phyloP scores from a whole-genome alignment of 176 grass and related monocot species.

The Raddia guianensis region DNA sequence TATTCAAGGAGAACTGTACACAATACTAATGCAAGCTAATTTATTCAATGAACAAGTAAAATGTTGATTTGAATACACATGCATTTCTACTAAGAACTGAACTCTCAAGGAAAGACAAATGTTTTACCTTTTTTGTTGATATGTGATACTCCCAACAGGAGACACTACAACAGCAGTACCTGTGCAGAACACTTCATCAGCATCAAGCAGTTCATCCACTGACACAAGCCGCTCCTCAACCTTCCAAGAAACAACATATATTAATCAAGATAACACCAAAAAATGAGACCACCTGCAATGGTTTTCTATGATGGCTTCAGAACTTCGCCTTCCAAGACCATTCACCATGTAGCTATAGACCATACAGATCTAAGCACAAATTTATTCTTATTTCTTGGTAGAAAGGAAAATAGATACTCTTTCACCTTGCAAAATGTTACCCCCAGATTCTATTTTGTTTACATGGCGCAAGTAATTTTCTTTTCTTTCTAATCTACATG shows the following conservation, averaged over 20 bases:
- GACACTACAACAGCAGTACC: slow-evolving; percentile 90
- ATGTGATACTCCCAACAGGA: slow-evolving; percentile 92
- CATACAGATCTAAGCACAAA: neutral
- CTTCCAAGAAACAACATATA: slow-evolving; percentile 48
- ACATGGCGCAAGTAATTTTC: no score
- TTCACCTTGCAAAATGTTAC: neutral
- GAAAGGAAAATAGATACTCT: neutral
- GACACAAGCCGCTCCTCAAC: slow-evolving; percentile 81
- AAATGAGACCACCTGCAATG: slow-evolving; percentile 1
- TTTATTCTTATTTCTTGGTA: neutral
- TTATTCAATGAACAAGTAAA: neutral
- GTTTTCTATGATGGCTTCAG: neutral
- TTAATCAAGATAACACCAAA: neutral
- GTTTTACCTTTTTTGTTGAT: slow-evolving; percentile 73
- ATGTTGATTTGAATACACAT: neutral
- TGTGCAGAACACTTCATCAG: slow-evolving; percentile 94
- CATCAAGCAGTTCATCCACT: slow-evolving; percentile 83
- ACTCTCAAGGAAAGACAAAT: slow-evolving; percentile 10
- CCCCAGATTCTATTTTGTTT: no score
- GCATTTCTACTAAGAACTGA: neutral
- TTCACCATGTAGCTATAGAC: slow-evolving; percentile 1
- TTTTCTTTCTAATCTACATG: no score
- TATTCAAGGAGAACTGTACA: neutral
- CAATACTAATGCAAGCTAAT: neutral
- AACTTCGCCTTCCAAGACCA: slow-evolving; percentile 22